Percentiles rank a stretch among this genome's conserved stretches.
Conservation (phyloP, 2,329 filamentous ascomycete genomes). For the Trichoderma afroharzianum region DNA sequence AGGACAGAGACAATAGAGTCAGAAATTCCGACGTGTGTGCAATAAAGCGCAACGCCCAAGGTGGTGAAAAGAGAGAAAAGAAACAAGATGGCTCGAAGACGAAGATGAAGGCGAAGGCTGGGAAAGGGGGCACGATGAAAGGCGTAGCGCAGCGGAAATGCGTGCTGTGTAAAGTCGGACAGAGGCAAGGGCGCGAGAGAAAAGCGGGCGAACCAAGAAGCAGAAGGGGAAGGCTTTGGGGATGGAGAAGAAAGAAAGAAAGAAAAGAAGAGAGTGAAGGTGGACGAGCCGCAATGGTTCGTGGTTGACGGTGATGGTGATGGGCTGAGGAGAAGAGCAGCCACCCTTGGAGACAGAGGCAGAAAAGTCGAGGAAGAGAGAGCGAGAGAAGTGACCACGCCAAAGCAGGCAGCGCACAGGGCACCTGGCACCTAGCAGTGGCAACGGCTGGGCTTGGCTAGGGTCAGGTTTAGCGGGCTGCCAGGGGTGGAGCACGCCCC, state of each 20-base stretch:
- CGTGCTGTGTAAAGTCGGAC: conserved; percentile 21
- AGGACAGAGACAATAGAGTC: conserved; percentile 24
- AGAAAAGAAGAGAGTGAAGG: conserved; percentile 25
- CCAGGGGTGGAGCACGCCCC: conserved; percentile 17
- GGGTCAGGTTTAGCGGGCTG: conserved; percentile 16
- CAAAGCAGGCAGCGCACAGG: conserved; percentile 15
- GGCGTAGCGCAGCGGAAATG: conserved; percentile 18
- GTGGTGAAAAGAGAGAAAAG: conserved; percentile 23
- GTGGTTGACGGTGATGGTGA: conserved; percentile 12
- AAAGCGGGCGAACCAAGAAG: conserved; percentile 29
- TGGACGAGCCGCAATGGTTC: conserved; percentile 18
- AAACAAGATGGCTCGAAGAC: conserved; percentile 21
- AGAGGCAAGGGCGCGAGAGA: conserved; percentile 25
- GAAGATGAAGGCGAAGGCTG: conserved; percentile 25
- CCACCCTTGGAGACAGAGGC: conserved; percentile 5
- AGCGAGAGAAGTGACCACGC: conserved; percentile 7
- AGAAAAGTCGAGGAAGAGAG: conserved; percentile 17
- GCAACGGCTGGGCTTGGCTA: conserved; percentile 20
- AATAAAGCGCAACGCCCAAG: conserved; percentile 25
- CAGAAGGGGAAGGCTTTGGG: conserved; percentile 23
- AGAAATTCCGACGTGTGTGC: conserved; percentile 26
- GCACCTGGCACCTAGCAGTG: conserved; percentile 14
- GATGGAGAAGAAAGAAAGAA: conserved; percentile 28
- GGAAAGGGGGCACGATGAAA: conserved; percentile 32
- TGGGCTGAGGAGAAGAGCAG: conserved; percentile 17